A percentile compares a stretch with the other conserved stretches of the same genome.
Evolutionary conservation across 805 yeast species (phyloP).

Genomic region (Clavispora phyllophila): DNA sequence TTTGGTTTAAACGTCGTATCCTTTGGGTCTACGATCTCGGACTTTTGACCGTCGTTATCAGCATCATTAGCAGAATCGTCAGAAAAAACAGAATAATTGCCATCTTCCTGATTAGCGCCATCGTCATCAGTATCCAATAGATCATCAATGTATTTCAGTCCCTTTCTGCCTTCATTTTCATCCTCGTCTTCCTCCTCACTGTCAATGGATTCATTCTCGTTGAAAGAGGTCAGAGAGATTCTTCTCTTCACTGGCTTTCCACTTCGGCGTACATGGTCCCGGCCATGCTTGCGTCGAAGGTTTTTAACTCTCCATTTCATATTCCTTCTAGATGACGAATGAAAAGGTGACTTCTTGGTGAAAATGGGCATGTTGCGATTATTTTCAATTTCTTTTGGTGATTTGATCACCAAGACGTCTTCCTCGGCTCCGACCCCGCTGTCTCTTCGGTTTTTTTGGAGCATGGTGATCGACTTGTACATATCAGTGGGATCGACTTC

Average conservation of each 20-base stretch:
- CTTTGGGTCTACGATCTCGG: not conserved
- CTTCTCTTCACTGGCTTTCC: slow-evolving; percentile 2
- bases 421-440: slow-evolving; percentile 41
- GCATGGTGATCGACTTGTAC: slow-evolving; percentile 76
- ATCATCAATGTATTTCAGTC: not conserved
- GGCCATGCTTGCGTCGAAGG: slow-evolving; percentile 7
- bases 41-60: slow-evolving; percentile 12
- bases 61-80: slow-evolving; percentile 12
- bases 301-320: slow-evolving; percentile 7
- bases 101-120: slow-evolving; percentile 7
- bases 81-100: slow-evolving; percentile 6
- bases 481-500: slow-evolving; percentile 74
- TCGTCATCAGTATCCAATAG: slow-evolving; percentile 12
- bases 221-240: not conserved
- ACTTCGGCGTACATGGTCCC: not conserved
- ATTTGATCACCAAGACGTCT: slow-evolving; percentile 69
- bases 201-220: slow-evolving; percentile 11
- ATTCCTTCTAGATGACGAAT: not conserved
- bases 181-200: slow-evolving; percentile 1
- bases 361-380: slow-evolving; percentile 30
- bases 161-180: slow-evolving; percentile 4
- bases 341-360: slow-evolving; percentile 19
- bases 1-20: not conserved
- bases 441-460: slow-evolving; percentile 45
- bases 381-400: slow-evolving; percentile 69